Percentiles rank a stretch among this genome's conserved stretches.
These are phyloP conservation scores for Aspergillus melleus DNA, from an alignment of 2,329 filamentous ascomycete species.

Conservation along the genomic window DNA sequence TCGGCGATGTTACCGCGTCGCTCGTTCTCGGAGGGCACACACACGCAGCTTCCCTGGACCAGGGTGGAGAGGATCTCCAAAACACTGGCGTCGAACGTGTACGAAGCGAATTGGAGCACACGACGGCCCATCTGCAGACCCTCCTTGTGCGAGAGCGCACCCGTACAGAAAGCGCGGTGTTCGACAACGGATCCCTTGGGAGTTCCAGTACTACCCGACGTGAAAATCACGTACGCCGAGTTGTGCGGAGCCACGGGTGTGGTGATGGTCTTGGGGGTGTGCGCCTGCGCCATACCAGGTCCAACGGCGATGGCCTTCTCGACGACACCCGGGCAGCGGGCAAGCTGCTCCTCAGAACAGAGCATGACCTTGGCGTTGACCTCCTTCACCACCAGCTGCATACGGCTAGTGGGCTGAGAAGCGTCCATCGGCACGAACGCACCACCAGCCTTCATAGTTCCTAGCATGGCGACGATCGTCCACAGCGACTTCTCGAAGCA, in stretches of 20 bases:
- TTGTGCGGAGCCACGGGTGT: constrained; percentile 10
- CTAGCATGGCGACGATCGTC: constrained; percentile 7
- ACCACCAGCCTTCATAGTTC: constrained; percentile 6
- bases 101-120: constrained; percentile 32
- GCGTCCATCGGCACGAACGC: constrained; percentile 4
- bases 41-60: constrained; percentile 28
- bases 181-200: constrained; percentile 45
- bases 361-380: constrained; percentile 34
- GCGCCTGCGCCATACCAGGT: constrained; percentile 8
- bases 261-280: constrained; percentile 1
- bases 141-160: constrained; percentile 53
- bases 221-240: constrained; percentile 57
- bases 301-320: constrained; percentile 19
- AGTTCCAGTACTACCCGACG: constrained; percentile 27
- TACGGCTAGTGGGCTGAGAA: constrained; percentile 1
- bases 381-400: constrained; percentile 17
- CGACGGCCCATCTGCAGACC: constrained; percentile 46
- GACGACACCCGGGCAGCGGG: constrained; percentile 18
- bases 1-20: constrained; percentile 44
- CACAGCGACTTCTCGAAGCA: constrained; percentile 13
- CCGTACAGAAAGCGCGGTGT: constrained; percentile 45
- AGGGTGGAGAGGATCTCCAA: constrained; percentile 22
- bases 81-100: constrained; percentile 38
- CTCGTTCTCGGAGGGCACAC: constrained; percentile 50
- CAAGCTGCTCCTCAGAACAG: constrained; percentile 25